phyloP scores from a whole-genome alignment of 2,329 filamentous ascomycete genomes.

The Thyridium curvatum region DNA sequence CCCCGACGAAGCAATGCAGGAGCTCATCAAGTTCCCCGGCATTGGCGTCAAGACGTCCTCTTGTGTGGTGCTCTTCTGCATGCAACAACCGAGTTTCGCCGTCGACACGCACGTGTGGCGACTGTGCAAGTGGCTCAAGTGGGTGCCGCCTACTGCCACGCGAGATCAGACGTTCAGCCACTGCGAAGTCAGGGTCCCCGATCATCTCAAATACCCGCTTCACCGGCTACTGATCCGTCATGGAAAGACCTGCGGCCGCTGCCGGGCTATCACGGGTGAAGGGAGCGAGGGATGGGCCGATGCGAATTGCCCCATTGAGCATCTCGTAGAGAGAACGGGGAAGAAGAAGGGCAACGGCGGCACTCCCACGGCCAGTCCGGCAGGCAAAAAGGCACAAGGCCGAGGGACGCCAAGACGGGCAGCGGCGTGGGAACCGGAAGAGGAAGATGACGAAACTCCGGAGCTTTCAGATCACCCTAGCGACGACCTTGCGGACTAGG shows the following conservation, averaged over 20 bases:
- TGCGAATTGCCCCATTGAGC: constrained; percentile 34
- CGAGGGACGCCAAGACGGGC: no score
- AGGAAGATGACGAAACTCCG: not conserved
- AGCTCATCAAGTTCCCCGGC: constrained; percentile 43
- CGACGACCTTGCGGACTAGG: constrained; percentile 1
- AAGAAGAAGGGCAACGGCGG: not conserved
- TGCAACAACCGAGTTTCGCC: constrained; percentile 46
- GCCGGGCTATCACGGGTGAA: constrained; percentile 43
- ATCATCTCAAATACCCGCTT: constrained; percentile 47
- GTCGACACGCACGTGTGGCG: constrained; percentile 53
- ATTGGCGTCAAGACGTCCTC: constrained; percentile 53
- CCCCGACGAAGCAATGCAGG: constrained; percentile 40
- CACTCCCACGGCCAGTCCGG: not conserved
- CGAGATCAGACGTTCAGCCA: constrained; percentile 44
- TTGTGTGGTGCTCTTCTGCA: constrained; percentile 50
- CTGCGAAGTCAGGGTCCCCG: constrained; percentile 43
- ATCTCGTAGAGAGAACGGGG: constrained; percentile 26
- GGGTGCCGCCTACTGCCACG: constrained; percentile 44
- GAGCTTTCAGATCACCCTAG: constrained; percentile 1
- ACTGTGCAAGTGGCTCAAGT: constrained; percentile 44
- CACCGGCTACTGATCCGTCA: constrained; percentile 50
- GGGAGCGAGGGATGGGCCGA: constrained; percentile 57
- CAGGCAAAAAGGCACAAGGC: not conserved
- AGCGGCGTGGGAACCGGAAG: not conserved
- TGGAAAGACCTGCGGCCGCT: constrained; percentile 41